Conservation (phyloP, 768 basidiomycete species). For the Mycena albidolilacea region DNA sequence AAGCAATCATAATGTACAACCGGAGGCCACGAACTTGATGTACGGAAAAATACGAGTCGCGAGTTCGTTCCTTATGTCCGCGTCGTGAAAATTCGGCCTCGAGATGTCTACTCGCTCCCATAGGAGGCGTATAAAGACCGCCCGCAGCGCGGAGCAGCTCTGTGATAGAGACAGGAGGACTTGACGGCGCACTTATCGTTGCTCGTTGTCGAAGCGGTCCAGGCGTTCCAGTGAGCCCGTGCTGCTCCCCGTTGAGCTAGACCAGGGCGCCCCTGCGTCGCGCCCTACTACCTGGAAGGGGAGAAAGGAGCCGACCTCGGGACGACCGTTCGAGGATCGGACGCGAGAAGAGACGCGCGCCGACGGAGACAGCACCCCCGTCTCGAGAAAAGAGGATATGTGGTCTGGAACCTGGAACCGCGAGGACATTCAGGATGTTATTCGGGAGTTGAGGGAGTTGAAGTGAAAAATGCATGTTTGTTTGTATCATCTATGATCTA, state of each 20-base stretch:
- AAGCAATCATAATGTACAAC: background rate
- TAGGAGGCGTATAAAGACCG: background rate
- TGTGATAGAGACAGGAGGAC: slow-evolving; percentile 10
- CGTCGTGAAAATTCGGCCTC: background rate
- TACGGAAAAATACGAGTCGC: slow-evolving; percentile 1
- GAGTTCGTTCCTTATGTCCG: background rate
- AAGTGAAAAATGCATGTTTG: slow-evolving; percentile 24
- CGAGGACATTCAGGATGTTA: slow-evolving; percentile 39
- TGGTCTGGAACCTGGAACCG: slow-evolving; percentile 40
- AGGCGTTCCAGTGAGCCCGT: slow-evolving; percentile 9
- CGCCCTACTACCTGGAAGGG: slow-evolving; percentile 31
- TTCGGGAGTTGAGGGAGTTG: slow-evolving; percentile 30
- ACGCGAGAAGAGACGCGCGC: background rate
- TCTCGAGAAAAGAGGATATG: slow-evolving; percentile 30
- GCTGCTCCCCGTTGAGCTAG: background rate
- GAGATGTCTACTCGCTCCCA: slow-evolving; percentile 11
- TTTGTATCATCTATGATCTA: slow-evolving; percentile 13
- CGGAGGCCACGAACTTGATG: slow-evolving; percentile 3
- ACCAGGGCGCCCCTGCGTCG: background rate
- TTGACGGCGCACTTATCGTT: background rate
- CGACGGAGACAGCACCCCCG: slow-evolving; percentile 25
- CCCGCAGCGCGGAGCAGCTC: slow-evolving; percentile 4
- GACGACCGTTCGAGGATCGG: slow-evolving; percentile 32
- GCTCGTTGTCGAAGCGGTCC: background rate
- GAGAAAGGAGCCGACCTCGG: slow-evolving; percentile 9